Percentiles rank a stretch among this genome's conserved stretches.
Evolutionary conservation across 2,329 filamentous ascomycete species (phyloP).

Genomic region (Fusarium cicatricum): DNA sequence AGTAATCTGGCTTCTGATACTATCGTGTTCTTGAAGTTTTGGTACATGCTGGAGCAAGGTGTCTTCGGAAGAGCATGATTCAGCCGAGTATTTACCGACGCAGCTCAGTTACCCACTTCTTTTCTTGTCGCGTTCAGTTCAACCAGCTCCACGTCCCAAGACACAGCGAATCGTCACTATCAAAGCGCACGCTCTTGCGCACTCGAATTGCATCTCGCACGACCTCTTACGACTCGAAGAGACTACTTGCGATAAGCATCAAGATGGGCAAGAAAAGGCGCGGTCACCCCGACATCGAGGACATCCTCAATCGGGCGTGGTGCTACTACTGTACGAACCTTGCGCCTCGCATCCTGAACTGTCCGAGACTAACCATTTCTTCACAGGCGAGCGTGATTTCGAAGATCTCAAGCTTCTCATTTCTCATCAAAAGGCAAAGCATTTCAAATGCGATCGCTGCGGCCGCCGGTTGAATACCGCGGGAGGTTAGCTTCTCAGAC

Average conservation of each 20-base stretch:
- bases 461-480: constrained; percentile 89
- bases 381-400: constrained; percentile 86
- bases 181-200: constrained; percentile 27
- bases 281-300: constrained; percentile 84
- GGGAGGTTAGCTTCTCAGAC: constrained; percentile 70
- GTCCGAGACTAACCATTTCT: constrained; percentile 35
- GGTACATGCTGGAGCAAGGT: background rate
- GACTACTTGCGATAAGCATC: background rate
- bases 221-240: background rate
- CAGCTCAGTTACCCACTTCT: constrained; percentile 41
- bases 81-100: constrained; percentile 40
- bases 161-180: constrained; percentile 26
- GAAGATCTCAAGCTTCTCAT: constrained; percentile 97
- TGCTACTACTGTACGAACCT: constrained; percentile 86
- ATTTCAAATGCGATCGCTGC: constrained; percentile 97
- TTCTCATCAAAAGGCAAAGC: constrained; percentile 98
- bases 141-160: constrained; percentile 34
- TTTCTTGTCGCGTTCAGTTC: constrained; percentile 38
- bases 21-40: background rate
- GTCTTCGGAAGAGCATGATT: constrained; percentile 5
- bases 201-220: constrained; percentile 20
- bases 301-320: constrained; percentile 88
- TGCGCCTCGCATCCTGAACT: constrained; percentile 12
- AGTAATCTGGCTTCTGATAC: too few species aligned
- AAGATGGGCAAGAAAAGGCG: constrained; percentile 91